phyloP scores from a whole-genome alignment of 1,284 basidiomycete species.

The Cryptococcus sp. region DNA sequence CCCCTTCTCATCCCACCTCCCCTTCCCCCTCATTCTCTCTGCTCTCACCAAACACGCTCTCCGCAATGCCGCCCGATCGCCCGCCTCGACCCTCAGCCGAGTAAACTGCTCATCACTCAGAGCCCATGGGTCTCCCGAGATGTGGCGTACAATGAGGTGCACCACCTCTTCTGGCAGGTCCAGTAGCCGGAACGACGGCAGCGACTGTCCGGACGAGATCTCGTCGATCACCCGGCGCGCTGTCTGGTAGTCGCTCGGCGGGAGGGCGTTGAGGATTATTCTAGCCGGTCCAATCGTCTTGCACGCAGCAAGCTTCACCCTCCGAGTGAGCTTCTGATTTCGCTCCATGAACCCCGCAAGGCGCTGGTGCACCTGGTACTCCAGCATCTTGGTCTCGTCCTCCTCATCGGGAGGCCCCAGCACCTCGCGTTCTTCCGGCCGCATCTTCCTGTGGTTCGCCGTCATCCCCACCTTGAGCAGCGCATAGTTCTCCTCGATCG shows the following conservation, averaged over 20 bases:
- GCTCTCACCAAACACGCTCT: conserved; percentile 11
- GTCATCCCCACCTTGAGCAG: conserved; percentile 31
- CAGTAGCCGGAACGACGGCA: conserved; percentile 28
- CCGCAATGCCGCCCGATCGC: conserved; percentile 19
- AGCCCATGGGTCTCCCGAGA: conserved; percentile 30
- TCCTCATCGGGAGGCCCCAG: background rate
- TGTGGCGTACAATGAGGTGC: conserved; percentile 34
- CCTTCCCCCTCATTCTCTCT: conserved; percentile 14
- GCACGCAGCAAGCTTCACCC: conserved; percentile 29
- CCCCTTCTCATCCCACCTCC: conserved; percentile 11
- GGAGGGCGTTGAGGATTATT: conserved; percentile 37
- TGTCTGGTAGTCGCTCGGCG: conserved; percentile 16
- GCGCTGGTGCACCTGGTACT: conserved; percentile 28
- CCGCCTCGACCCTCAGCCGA: conserved; percentile 27
- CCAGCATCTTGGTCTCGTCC: conserved; percentile 15
- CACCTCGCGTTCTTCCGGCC: background rate
- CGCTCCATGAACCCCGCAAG: conserved; percentile 33
- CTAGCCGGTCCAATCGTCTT: conserved; percentile 26
- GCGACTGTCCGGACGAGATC: conserved; percentile 5
- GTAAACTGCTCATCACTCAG: conserved; percentile 38
- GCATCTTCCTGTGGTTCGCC: conserved; percentile 21
- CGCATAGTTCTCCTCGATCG: conserved; percentile 35
- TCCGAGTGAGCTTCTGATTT: conserved; percentile 32
- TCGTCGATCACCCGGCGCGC: conserved; percentile 25
- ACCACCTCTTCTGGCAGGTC: conserved; percentile 41